These are phyloP conservation scores for Gnetum montanum DNA, from an alignment of 75 land plant genomes.

Conservation along the genomic window DNA sequence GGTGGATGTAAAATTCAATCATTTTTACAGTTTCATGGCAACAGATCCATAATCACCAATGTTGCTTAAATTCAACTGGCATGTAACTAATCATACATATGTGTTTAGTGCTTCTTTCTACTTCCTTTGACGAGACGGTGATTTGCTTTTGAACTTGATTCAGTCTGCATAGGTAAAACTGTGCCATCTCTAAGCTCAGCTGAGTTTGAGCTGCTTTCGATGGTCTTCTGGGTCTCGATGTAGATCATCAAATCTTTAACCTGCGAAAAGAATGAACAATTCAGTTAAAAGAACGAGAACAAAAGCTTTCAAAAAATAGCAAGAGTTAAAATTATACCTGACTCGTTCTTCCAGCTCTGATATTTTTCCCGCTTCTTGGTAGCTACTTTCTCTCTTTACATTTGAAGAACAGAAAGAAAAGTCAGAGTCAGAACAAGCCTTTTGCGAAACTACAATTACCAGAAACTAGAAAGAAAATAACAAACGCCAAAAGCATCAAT, in stretches of 20 bases:
- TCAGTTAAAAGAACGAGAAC: constrained; percentile 1
- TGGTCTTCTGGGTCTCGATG: constrained; percentile 39
- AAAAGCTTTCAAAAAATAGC: background rate
- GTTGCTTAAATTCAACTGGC: no score
- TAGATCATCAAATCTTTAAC: constrained; percentile 40
- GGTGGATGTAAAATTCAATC: no score
- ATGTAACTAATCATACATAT: no score
- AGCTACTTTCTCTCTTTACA: constrained; percentile 40
- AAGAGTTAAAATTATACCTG: background rate
- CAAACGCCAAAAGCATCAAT: background rate
- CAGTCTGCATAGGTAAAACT: constrained; percentile 23
- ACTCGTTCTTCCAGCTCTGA: constrained; percentile 71
- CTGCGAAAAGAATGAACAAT: constrained; percentile 12
- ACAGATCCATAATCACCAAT: no score
- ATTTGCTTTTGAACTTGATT: constrained; percentile 2
- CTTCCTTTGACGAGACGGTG: constrained; percentile 4
- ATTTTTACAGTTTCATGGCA: no score
- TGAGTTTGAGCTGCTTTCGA: constrained; percentile 21
- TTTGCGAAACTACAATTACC: background rate
- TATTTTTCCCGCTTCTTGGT: constrained; percentile 55
- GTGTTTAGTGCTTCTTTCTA: constrained; percentile 7
- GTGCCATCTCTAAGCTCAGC: constrained; percentile 36
- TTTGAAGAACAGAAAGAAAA: constrained; percentile 2
- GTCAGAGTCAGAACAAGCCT: background rate
- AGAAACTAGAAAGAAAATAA: background rate